A percentile compares a stretch with the other conserved stretches of the same genome.
These are phyloP conservation scores for Venturia nashicola DNA, from an alignment of 2,329 filamentous ascomycete genomes.

Conservation along the genomic window DNA sequence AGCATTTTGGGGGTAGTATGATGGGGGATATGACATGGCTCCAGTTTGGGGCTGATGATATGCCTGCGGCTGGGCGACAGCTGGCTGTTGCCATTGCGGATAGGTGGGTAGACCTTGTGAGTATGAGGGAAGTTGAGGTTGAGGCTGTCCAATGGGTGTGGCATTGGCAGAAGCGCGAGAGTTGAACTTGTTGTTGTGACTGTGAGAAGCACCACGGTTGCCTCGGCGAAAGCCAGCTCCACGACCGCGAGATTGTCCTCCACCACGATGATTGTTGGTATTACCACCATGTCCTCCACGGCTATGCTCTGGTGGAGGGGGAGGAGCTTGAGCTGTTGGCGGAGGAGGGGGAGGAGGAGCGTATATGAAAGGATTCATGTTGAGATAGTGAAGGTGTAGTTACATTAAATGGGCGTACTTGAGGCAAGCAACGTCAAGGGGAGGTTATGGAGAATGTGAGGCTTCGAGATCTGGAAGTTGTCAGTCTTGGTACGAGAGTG, in stretches of 20 bases:
- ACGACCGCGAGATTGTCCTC: background rate
- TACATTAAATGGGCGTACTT: background rate
- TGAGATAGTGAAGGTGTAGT: conserved; percentile 3
- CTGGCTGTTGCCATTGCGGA: background rate
- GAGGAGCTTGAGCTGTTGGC: conserved; percentile 11
- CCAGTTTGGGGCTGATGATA: background rate
- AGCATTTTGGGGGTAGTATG: background rate
- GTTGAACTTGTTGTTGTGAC: background rate
- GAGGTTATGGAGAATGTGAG: background rate
- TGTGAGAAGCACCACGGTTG: background rate
- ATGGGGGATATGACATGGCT: background rate
- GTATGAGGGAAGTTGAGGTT: background rate
- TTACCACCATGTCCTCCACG: background rate
- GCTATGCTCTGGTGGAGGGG: background rate
- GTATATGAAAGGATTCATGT: conserved; percentile 26
- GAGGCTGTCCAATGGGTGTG: background rate
- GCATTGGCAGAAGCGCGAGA: background rate
- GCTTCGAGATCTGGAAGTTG: background rate
- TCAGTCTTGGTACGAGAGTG: background rate
- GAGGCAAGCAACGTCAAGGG: background rate
- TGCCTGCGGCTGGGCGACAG: background rate
- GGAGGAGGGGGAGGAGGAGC: conserved; percentile 36
- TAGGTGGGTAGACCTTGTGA: conserved; percentile 1
- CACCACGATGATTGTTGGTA: background rate
- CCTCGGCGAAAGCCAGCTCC: background rate